These are phyloP conservation scores for Curvularia sp. DNA, from an alignment of 2,329 filamentous ascomycete genomes.

Conservation along the genomic window DNA sequence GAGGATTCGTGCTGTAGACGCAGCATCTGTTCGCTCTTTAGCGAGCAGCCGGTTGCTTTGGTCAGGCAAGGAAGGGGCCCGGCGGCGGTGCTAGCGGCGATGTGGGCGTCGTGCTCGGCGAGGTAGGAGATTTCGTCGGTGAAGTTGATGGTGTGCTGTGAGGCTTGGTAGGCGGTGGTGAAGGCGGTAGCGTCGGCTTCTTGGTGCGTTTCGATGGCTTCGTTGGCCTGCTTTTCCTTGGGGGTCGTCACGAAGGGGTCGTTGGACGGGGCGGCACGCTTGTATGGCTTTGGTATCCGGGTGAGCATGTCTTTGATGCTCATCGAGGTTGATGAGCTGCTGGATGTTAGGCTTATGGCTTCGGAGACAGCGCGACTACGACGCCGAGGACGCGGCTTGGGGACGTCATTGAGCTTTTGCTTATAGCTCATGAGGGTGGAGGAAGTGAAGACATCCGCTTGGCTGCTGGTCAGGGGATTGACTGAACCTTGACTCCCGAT, in stretches of 20 bases:
- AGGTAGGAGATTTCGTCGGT: constrained; percentile 34
- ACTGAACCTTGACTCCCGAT: constrained; percentile 12
- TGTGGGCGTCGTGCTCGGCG: constrained; percentile 18
- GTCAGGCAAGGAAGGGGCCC: constrained; percentile 34
- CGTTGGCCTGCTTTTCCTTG: constrained; percentile 15
- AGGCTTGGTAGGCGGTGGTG: constrained; percentile 18
- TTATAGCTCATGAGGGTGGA: constrained; percentile 31
- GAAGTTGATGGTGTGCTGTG: constrained; percentile 38
- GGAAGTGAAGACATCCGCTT: constrained; percentile 16
- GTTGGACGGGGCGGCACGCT: constrained; percentile 19
- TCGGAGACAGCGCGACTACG: constrained; percentile 11
- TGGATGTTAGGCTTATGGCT: constrained; percentile 19
- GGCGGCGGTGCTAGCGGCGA: constrained; percentile 9
- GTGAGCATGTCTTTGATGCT: constrained; percentile 35
- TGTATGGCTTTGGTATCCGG: constrained; percentile 32
- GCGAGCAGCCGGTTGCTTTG: constrained; percentile 38
- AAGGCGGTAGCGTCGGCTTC: constrained; percentile 31
- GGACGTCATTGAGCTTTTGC: constrained; percentile 24
- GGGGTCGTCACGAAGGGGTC: constrained; percentile 23
- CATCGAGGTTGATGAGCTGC: constrained; percentile 25
- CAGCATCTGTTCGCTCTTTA: constrained; percentile 35
- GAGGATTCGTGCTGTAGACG: constrained; percentile 25
- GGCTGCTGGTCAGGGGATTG: constrained; percentile 6
- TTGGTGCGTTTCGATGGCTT: constrained; percentile 20
- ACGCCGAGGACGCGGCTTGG: constrained; percentile 22